Evolutionary conservation across 495 filamentous ascomycete genomes (phyloP).

Genomic region (Daldinia decipiens): DNA sequence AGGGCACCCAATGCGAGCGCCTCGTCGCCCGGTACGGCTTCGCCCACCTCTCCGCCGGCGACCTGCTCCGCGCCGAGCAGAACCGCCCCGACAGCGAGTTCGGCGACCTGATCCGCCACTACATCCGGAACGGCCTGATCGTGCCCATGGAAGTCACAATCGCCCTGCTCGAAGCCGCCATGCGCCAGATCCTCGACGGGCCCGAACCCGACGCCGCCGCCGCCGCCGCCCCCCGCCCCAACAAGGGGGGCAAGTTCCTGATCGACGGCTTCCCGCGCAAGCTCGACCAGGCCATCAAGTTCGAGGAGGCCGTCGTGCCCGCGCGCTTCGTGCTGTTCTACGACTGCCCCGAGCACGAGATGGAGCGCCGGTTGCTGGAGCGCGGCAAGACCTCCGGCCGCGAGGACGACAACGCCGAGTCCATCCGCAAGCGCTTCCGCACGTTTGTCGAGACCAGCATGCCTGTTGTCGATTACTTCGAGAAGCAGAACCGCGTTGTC

Average conservation of each 20-base stretch:
- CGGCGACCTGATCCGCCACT: conserved; percentile 85
- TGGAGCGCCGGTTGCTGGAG: conserved; percentile 84
- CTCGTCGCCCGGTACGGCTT: conserved; percentile 92
- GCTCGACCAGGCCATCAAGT: conserved; percentile 94
- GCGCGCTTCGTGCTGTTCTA: conserved; percentile 88
- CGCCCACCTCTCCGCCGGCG: conserved; percentile 90
- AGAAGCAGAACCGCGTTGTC: conserved; percentile 79
- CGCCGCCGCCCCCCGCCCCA: too few relatives aligned
- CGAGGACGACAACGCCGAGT: conserved; percentile 92
- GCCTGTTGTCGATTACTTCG: conserved; percentile 91
- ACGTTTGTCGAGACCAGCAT: conserved; percentile 95
- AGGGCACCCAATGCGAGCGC: conserved; percentile 88
- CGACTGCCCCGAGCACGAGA: conserved; percentile 87
- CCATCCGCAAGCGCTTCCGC: conserved; percentile 93
- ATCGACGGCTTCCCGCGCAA: conserved; percentile 97
- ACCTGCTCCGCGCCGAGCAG: conserved; percentile 94
- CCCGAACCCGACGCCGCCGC: too few relatives aligned
- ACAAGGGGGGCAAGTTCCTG: conserved; percentile 81
- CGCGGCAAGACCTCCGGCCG: conserved; percentile 91
- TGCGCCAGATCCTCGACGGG: conserved; percentile 70
- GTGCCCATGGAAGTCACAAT: conserved; percentile 99
- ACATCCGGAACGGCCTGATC: conserved; percentile 93
- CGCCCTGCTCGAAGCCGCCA: conserved; percentile 88
- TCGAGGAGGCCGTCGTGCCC: conserved; percentile 87
- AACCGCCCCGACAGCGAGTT: conserved; percentile 84